Percentiles rank a stretch among this genome's conserved stretches.
These are phyloP conservation scores for Penicillium atrosanguineum DNA, from an alignment of 495 filamentous ascomycete species.

Conservation along the genomic window DNA sequence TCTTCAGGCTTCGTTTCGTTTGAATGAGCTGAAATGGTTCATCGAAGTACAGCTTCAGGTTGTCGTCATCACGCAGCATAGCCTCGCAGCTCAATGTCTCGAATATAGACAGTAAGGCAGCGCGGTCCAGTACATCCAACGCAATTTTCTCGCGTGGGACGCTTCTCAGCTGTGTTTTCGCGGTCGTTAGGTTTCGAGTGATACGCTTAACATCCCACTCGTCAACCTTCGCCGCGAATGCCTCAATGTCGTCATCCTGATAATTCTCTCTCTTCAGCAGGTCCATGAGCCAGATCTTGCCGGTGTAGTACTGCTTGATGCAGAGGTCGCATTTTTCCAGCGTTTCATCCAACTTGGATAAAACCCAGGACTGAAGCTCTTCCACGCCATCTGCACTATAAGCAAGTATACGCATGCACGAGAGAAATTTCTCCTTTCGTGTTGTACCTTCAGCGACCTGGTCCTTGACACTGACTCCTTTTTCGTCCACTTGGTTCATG, in stretches of 20 bases:
- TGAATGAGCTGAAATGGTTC: slow-evolving; percentile 75
- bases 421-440: slow-evolving; percentile 57
- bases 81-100: slow-evolving; percentile 62
- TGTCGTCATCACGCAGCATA: slow-evolving; percentile 50
- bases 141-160: slow-evolving; percentile 47
- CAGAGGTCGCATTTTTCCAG: slow-evolving; percentile 76
- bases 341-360: slow-evolving; percentile 47
- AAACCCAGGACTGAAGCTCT: slow-evolving; percentile 57
- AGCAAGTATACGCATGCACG: slow-evolving; percentile 65
- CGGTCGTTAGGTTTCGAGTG: slow-evolving; percentile 49
- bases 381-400: slow-evolving; percentile 61
- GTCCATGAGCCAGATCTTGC: slow-evolving; percentile 60
- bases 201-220: slow-evolving; percentile 63
- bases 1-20: slow-evolving; percentile 64
- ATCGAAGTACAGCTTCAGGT: slow-evolving; percentile 64
- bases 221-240: slow-evolving; percentile 55
- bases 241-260: slow-evolving; percentile 59
- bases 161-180: slow-evolving; percentile 46
- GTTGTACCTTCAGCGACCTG: slow-evolving; percentile 47
- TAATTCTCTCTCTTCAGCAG: slow-evolving; percentile 56
- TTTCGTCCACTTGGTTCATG: slow-evolving; percentile 27
- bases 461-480: slow-evolving; percentile 32
- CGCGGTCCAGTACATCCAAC: slow-evolving; percentile 45
- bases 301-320: slow-evolving; percentile 75
- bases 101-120: slow-evolving; percentile 58